Base-by-base conservation (phyloP, 495 filamentous ascomycete species). In the Daldinia concentrica region DNA sequence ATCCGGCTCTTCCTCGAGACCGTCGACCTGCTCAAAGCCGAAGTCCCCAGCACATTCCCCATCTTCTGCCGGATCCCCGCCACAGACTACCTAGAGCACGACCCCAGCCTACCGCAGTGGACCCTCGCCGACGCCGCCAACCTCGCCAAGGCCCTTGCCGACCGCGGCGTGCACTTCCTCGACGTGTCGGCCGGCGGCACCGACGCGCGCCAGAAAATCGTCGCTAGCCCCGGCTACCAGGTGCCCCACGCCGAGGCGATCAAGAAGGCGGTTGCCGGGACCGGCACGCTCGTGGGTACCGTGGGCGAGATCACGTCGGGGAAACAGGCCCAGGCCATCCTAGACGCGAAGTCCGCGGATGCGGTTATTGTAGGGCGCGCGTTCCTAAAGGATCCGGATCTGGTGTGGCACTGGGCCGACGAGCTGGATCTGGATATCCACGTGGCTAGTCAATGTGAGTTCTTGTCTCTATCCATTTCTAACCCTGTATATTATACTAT, bases 341-440 rank as follows among this genome's bases (percentile, higher is more conserved):
- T 90, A 8, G 84, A 89, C 62, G 82, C 86, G 22, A 80, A 85
- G 4, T 82, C 80, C 0, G 68, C 91, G 8, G 91, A 93, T 76
- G 75, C 90, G 7, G 82, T 86, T 6, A 78, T 90, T 43, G 84
- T 86, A 6, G 91, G 91, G 0, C 79, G 91, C 6, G 83, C 82
- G 59, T 93, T 92, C 77, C 87, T 90, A 76, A 90, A 90, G 80
- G 88, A 92, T 69, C 89, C 90, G 0, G 85, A 86, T 5, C 68
- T 92, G 41, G 89, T 91, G 50, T 91, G 90, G 86, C 73, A 80
- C 0, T 92, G 85, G 81, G 91, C 90, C 0, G 87, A 92, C 69
- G 90, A 93, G 52, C 70, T 93, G 50, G 86, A 83, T 9, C 79
- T 89, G 12, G 82, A 89, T 66, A 88, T 91, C 19, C 78, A 87